Conservation (phyloP, 163 green algal species). For the Chloroidium sp. region DNA sequence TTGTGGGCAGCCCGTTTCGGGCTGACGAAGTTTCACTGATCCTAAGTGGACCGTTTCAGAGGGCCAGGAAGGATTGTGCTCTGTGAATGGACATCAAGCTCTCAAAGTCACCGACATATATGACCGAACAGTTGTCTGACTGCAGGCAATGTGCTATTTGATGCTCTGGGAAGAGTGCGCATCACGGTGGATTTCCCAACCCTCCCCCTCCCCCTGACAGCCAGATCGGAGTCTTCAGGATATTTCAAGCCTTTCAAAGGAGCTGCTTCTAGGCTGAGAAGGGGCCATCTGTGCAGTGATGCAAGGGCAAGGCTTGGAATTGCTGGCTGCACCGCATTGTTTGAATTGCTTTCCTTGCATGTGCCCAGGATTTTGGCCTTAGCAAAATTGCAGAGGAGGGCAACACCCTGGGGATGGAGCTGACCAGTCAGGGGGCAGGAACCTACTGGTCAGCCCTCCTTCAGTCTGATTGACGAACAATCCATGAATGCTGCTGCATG, state of each 20-base stretch:
- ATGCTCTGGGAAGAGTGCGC: constrained; percentile 72
- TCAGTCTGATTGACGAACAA: no score
- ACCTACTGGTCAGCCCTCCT: constrained; percentile 74
- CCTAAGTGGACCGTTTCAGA: no score
- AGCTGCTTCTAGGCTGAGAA: neutral
- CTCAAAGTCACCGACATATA: no score
- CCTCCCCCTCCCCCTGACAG: no score
- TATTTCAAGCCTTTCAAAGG: no score
- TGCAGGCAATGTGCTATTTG: constrained; percentile 91
- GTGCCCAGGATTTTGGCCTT: constrained; percentile 68
- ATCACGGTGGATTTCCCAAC: constrained; percentile 59
- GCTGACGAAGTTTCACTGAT: no score
- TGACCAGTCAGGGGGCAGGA: constrained; percentile 89
- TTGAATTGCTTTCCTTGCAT: neutral
- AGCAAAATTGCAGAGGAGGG: constrained; percentile 74
- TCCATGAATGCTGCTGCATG: no score
- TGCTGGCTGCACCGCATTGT: neutral
- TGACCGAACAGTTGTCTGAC: no score
- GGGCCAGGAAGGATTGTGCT: no score
- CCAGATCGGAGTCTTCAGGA: no score
- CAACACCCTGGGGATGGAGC: constrained; percentile 70
- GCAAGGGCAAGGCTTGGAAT: neutral
- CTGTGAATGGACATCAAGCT: no score
- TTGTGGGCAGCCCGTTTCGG: constrained; percentile 23
- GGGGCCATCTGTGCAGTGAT: neutral